A percentile compares a stretch with the other conserved stretches of the same genome.
Conservation (phyloP, 1,139 yeast genomes). For the Chernovozyma aurita region DNA sequence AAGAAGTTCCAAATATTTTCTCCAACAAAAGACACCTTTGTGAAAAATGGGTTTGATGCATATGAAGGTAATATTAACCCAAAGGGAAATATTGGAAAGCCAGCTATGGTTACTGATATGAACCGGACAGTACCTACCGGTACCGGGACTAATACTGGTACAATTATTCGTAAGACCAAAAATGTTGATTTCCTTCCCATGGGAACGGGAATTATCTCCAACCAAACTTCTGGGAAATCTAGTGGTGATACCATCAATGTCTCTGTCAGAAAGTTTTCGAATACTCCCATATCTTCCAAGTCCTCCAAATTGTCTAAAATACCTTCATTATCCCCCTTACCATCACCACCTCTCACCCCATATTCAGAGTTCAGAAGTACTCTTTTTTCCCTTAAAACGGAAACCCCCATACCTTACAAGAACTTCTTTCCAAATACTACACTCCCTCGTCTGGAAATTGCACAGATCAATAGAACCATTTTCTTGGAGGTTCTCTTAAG, state of each 20-base stretch:
- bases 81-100: no score
- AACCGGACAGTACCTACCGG: not conserved
- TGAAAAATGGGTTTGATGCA: slow-evolving; percentile 9
- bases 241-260: not conserved
- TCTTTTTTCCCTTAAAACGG: slow-evolving; percentile 21
- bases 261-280: not conserved
- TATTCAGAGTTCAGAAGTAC: slow-evolving; percentile 25
- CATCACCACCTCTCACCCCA: not conserved
- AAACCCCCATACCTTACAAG: slow-evolving; percentile 21
- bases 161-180: no score
- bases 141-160: not conserved
- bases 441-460: slow-evolving; percentile 17
- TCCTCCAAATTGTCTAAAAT: no score
- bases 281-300: not conserved
- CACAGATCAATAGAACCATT: slow-evolving; percentile 27
- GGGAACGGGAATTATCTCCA: not conserved
- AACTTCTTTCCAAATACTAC: slow-evolving; percentile 28
- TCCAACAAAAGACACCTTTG: slow-evolving; percentile 16
- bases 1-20: slow-evolving; percentile 12
- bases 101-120: not conserved
- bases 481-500: slow-evolving; percentile 36
- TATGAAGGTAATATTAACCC: not conserved
- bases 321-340: not conserved
- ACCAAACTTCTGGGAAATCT: not conserved
- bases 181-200: no score